Conservation (phyloP, 768 basidiomycete genomes). For the Podaxis rugospora region DNA sequence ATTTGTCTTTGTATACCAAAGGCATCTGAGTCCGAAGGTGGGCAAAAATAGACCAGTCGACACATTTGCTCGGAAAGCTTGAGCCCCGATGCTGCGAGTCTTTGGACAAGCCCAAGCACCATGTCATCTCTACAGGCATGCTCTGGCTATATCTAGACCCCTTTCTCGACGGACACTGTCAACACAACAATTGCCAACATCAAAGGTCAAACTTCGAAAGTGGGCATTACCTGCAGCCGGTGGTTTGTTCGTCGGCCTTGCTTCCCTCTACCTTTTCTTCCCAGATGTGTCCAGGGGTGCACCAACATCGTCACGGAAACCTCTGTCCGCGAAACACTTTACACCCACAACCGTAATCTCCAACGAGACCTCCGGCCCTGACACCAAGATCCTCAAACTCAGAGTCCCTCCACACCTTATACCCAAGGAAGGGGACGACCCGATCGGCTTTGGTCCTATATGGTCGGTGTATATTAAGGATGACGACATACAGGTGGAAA, state of each 20-base stretch:
- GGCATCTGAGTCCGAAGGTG: neutral
- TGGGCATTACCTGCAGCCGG: slow-evolving; percentile 25
- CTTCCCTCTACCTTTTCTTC: slow-evolving; percentile 48
- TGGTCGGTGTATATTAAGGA: slow-evolving; percentile 84
- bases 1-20: slow-evolving; percentile 3
- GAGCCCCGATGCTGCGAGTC: neutral
- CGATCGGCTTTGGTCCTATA: slow-evolving; percentile 37
- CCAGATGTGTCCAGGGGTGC: slow-evolving; percentile 42
- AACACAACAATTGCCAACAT: neutral
- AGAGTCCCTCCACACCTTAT: slow-evolving; percentile 44
- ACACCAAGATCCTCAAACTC: slow-evolving; percentile 64
- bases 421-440: slow-evolving; percentile 17
- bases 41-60: slow-evolving; percentile 5
- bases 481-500: slow-evolving; percentile 83
- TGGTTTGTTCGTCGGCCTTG: slow-evolving; percentile 31
- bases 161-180: neutral
- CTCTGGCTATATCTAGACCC: neutral
- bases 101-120: neutral
- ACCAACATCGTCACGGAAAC: slow-evolving; percentile 31
- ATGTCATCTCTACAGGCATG: neutral
- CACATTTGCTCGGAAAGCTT: neutral
- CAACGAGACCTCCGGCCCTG: slow-evolving; percentile 45
- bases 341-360: slow-evolving; percentile 56
- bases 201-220: neutral
- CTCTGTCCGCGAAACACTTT: slow-evolving; percentile 50